Base-by-base conservation (phyloP, 1,139 yeast genomes). In the Pichia sp. region DNA sequence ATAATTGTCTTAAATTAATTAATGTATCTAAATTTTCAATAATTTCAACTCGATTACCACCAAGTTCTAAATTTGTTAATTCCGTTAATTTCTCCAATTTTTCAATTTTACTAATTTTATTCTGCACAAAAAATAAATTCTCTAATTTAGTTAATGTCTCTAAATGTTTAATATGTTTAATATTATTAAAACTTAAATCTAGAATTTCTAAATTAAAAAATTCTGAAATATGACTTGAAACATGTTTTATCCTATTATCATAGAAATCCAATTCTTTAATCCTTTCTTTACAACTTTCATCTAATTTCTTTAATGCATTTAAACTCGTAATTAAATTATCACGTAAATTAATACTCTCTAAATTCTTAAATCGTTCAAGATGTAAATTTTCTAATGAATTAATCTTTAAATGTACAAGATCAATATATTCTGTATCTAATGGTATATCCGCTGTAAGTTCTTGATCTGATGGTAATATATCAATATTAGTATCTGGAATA, bases 131-230 rank as follows among this genome's bases (percentile, higher is more conserved):
- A 58, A 78, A 93, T 34, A 93, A 60, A 48, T 83, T 77, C 50
- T 76, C 77, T 50, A 93, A 63, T 6, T 80, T 68, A 1, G 65
- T 66, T 52, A 89, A 66, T 4, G 75, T 69, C 33, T 79, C 86
- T 33, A 91, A 53, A 59, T 89, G 86, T 64, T 86, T 86, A 54
- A 93, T 84, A 60, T 82, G 85, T 55, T 84, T 82, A 57, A 93
- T 86, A 57, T 82, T 85, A 64, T 93, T 93, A 66, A 91, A 93
- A 31, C 96, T 85, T 27, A 93, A 69, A 61, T 93, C 99, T 51
- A 93, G 68, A 41, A 62, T 72, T 44, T 63, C 71, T 55, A 91
- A 64, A 21, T 76, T 72, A 11, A 62, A 63, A 52, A 87, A 74
- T 44, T 78, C 78, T 44, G 74, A 76, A 31, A 87, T 61, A 51